These are phyloP conservation scores for Hemisphaericaspora nanyangensis DNA, from an alignment of 805 yeast genomes.

Conservation along the genomic window DNA sequence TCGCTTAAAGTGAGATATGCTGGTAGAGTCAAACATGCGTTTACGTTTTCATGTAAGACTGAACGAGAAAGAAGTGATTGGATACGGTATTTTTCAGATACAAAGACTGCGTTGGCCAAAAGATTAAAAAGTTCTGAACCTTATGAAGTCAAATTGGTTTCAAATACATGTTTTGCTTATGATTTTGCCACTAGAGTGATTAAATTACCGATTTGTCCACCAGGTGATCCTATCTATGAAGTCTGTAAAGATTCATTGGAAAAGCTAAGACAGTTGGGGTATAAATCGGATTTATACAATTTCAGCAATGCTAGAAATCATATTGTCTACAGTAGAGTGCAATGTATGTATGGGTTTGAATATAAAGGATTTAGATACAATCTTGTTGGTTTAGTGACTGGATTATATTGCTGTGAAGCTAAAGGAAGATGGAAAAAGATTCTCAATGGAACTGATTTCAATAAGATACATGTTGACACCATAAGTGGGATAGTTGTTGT, in stretches of 20 bases:
- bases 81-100: slow-evolving; percentile 38
- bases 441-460: slow-evolving; percentile 47
- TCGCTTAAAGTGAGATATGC: slow-evolving; percentile 56
- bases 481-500: slow-evolving; percentile 54
- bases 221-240: slow-evolving; percentile 48
- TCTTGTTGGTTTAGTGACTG: slow-evolving; percentile 59
- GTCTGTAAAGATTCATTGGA: slow-evolving; percentile 19
- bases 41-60: slow-evolving; percentile 46
- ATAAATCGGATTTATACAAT: slow-evolving; percentile 22
- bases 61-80: slow-evolving; percentile 54
- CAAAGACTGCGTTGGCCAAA: slow-evolving; percentile 36
- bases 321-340: slow-evolving; percentile 32
- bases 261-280: slow-evolving; percentile 19
- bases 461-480: slow-evolving; percentile 58
- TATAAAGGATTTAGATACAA: slow-evolving; percentile 44
- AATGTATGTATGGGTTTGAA: slow-evolving; percentile 44
- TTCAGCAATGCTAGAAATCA: slow-evolving; percentile 16
- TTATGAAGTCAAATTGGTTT: slow-evolving; percentile 47
- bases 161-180: slow-evolving; percentile 62
- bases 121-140: slow-evolving; percentile 44
- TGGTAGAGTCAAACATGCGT: slow-evolving; percentile 51
- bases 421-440: slow-evolving; percentile 57
- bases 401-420: slow-evolving; percentile 53
- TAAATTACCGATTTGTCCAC: slow-evolving; percentile 51
- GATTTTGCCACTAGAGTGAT: slow-evolving; percentile 48